Evolutionary conservation across 78 protist species (phyloP).

Genomic region (Emiliania huxleyi): DNA sequence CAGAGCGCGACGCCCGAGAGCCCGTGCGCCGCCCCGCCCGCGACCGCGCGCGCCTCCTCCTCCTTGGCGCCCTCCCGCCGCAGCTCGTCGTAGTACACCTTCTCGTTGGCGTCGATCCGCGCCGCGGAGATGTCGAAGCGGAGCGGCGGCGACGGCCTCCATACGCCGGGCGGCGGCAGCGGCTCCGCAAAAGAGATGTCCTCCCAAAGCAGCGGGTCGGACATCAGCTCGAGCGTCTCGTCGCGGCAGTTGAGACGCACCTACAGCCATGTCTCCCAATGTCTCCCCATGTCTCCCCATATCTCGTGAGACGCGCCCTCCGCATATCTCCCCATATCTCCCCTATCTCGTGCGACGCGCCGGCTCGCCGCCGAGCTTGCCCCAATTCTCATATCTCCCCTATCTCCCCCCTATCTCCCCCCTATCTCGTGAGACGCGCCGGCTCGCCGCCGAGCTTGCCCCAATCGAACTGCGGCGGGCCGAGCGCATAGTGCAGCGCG

Average conservation of each 20-base stretch:
- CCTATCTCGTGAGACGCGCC: too few relatives aligned
- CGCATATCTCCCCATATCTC: too few relatives aligned
- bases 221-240: not conserved
- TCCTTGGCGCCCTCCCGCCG: not conserved
- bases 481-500: not conserved
- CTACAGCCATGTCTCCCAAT: too few relatives aligned
- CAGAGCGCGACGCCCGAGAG: not conserved
- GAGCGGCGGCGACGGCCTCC: not conserved
- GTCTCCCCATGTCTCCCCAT: too few relatives aligned
- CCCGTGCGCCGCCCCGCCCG: not conserved
- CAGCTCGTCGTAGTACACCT: not conserved
- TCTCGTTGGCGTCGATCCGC: not conserved
- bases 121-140: not conserved
- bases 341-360: too few relatives aligned
- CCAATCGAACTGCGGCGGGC: not conserved
- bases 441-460: not conserved
- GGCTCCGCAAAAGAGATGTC: not conserved
- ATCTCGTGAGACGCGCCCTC: too few relatives aligned
- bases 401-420: too few relatives aligned
- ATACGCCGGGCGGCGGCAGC: not conserved
- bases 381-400: too few relatives aligned
- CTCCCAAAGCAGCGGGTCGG: not conserved
- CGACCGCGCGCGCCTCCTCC: not conserved
- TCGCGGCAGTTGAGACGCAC: slow-evolving; percentile 12
- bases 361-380: not conserved